Percentiles rank a stretch among this genome's conserved stretches.
Evolutionary conservation across 2,329 filamentous ascomycete species (phyloP).

Genomic region (Coniochaeta sp.): DNA sequence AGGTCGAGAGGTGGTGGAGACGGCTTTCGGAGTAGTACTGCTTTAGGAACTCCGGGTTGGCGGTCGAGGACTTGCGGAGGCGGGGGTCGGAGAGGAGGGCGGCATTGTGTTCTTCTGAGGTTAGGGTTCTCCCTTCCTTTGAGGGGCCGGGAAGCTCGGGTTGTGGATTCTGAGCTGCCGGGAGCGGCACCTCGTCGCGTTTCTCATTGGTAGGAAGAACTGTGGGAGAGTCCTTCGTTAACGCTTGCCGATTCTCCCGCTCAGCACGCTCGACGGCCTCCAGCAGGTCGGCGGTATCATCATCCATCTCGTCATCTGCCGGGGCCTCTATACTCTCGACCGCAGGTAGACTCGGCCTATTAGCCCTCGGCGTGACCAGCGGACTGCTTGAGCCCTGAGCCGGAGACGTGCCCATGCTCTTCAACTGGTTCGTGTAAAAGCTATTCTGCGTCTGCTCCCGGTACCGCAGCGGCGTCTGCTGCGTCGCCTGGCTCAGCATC

Average conservation of each 20-base stretch:
- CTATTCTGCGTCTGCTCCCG: conserved; percentile 73
- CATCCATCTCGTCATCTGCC: conserved; percentile 29
- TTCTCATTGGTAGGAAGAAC: background rate
- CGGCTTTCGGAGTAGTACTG: conserved; percentile 95
- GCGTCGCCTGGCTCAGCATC: conserved; percentile 59
- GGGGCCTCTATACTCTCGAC: conserved; percentile 31
- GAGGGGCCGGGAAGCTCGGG: background rate
- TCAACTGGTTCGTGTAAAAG: conserved; percentile 73
- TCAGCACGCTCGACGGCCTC: background rate
- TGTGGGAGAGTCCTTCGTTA: background rate
- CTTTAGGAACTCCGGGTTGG: conserved; percentile 87
- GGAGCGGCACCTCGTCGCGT: background rate
- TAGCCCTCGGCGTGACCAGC: conserved; percentile 8
- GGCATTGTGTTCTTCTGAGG: conserved; percentile 89
- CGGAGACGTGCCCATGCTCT: conserved; percentile 20
- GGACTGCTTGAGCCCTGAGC: conserved; percentile 17
- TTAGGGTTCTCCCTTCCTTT: conserved; percentile 37
- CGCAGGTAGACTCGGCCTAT: conserved; percentile 5
- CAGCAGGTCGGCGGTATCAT: conserved; percentile 18
- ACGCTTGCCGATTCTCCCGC: background rate
- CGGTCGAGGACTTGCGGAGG: conserved; percentile 80
- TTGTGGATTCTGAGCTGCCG: background rate
- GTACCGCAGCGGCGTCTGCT: conserved; percentile 55
- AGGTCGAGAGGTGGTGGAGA: conserved; percentile 88
- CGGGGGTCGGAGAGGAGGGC: conserved; percentile 75